phyloP scores from a whole-genome alignment of 2,329 filamentous ascomycete genomes.

The Verticillium nonalfalfae region DNA sequence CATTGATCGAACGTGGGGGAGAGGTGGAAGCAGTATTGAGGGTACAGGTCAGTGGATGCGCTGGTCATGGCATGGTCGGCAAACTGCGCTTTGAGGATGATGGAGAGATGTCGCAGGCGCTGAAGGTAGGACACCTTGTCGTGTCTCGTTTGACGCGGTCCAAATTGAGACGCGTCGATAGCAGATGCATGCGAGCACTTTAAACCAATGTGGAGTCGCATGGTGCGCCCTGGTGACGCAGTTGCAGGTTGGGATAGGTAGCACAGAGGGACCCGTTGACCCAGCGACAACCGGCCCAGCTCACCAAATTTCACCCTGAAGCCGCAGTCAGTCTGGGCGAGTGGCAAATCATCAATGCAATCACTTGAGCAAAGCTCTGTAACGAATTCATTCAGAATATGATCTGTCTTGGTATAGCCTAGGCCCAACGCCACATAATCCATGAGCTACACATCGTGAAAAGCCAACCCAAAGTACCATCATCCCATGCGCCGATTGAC shows the following conservation, averaged over 20 bases:
- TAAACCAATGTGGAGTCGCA: not conserved
- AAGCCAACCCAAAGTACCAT: not conserved
- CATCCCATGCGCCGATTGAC: not conserved
- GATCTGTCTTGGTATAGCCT: not conserved
- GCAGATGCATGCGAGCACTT: not conserved
- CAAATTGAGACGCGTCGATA: not conserved
- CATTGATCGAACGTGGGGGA: slow-evolving; percentile 55
- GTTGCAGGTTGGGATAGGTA: not conserved
- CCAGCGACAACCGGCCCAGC: not conserved
- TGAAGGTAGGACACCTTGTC: too few species aligned
- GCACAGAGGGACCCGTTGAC: not conserved
- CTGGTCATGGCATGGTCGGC: slow-evolving; percentile 44
- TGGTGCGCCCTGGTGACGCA: not conserved
- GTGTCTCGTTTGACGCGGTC: not conserved
- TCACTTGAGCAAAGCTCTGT: not conserved
- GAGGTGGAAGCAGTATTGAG: slow-evolving; percentile 56
- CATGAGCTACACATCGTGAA: not conserved
- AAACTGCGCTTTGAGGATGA: not conserved
- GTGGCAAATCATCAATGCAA: not conserved
- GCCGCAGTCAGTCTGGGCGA: too few species aligned
- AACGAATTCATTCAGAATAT: not conserved
- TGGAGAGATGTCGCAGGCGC: too few species aligned
- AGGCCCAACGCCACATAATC: not conserved
- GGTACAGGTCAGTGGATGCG: slow-evolving; percentile 38
- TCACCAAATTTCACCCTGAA: too few species aligned